Percentiles rank a stretch among this genome's conserved stretches.
Evolutionary conservation across 108 stramenopile genomes (phyloP).

Genomic region (Fragilariopsis cylindrus): DNA sequence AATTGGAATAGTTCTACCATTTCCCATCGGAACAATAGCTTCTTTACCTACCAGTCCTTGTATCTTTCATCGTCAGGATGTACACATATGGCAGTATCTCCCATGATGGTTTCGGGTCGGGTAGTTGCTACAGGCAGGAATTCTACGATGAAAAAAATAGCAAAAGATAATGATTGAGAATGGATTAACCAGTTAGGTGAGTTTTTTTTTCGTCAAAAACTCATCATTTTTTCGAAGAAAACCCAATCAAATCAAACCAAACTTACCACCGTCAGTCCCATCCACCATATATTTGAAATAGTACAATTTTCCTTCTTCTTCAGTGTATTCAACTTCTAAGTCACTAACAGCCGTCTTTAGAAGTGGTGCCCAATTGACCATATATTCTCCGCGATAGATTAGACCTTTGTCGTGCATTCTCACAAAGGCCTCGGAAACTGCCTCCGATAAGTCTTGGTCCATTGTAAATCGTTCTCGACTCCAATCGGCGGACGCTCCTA

Average conservation of each 20-base stretch:
- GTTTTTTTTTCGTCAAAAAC: not conserved
- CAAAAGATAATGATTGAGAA: not conserved
- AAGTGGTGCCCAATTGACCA: constrained; percentile 98
- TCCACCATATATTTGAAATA: constrained; percentile 95
- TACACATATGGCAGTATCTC: constrained; percentile 95
- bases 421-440: constrained; percentile 96
- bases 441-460: constrained; percentile 82
- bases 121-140: constrained; percentile 93
- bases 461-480: constrained; percentile 96
- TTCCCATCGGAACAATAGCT: constrained; percentile 85
- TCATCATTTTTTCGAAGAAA: not conserved
- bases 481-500: constrained; percentile 99
- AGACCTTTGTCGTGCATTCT: constrained; percentile 93
- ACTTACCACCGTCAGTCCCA: constrained; percentile 56
- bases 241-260: not conserved
- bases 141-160: constrained; percentile 41
- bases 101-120: constrained; percentile 94
- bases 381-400: constrained; percentile 93
- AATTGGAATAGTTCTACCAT: constrained; percentile 82
- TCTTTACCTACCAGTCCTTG: constrained; percentile 88
- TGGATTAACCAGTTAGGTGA: not conserved
- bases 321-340: constrained; percentile 93
- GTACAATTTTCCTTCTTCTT: constrained; percentile 94
- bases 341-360: constrained; percentile 98
- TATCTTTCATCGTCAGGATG: constrained; percentile 95